These are phyloP conservation scores for Trichosporon ovoides DNA, from an alignment of 1,284 basidiomycete genomes.

Conservation along the genomic window DNA sequence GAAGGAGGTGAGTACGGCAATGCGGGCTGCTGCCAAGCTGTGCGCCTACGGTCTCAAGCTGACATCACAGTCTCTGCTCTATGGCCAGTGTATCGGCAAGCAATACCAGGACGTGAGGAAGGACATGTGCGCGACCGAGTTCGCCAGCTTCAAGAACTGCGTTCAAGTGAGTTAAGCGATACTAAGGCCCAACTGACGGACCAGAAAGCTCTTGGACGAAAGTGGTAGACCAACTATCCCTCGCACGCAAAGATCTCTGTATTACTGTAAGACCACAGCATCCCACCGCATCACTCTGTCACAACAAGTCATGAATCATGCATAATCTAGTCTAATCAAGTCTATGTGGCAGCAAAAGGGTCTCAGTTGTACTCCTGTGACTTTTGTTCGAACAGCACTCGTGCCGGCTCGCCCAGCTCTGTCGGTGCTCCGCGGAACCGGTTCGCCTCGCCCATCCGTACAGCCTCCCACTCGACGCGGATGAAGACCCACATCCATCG, in stretches of 20 bases:
- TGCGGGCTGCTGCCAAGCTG: not conserved
- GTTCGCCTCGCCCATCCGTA: conserved; percentile 54
- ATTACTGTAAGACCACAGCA: too few species aligned
- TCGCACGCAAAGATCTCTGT: not conserved
- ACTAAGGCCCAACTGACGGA: not conserved
- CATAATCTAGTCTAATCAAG: conserved; percentile 12
- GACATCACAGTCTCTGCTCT: conserved; percentile 43
- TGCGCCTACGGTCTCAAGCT: not conserved
- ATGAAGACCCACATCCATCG: conserved; percentile 97
- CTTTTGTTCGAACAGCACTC: conserved; percentile 22
- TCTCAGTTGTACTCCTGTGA: conserved; percentile 5
- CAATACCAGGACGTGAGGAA: conserved; percentile 49
- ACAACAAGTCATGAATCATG: conserved; percentile 8
- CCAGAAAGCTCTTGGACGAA: conserved; percentile 43
- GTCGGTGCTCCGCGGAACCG: conserved; percentile 19
- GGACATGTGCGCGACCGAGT: conserved; percentile 50
- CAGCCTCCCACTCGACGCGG: conserved; percentile 89
- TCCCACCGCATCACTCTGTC: not conserved
- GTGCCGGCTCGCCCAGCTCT: conserved; percentile 8
- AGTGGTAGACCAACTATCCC: conserved; percentile 31
- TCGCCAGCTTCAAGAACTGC: conserved; percentile 50
- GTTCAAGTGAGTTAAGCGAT: conserved; percentile 45
- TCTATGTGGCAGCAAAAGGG: not conserved
- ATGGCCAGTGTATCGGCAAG: conserved; percentile 50
- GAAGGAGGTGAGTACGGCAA: conserved; percentile 31